Conservation (phyloP, 2,329 filamentous ascomycete genomes). For the Neospermospora avenae region DNA sequence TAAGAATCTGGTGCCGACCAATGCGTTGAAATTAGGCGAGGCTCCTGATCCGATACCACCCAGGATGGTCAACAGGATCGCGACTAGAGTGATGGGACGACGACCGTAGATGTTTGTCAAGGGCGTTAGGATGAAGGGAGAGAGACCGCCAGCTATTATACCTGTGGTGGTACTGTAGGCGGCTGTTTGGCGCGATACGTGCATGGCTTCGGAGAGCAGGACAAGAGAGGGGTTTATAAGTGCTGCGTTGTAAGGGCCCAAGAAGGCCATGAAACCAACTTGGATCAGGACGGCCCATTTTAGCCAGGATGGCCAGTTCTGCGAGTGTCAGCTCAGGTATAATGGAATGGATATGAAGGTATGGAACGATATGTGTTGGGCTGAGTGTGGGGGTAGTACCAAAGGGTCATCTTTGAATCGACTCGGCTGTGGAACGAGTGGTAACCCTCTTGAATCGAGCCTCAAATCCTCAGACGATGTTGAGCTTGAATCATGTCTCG, state of each 20-base stretch:
- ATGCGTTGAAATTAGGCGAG: slow-evolving; percentile 22
- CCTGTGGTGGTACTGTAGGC: slow-evolving; percentile 32
- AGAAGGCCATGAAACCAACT: slow-evolving; percentile 33
- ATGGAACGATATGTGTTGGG: not conserved
- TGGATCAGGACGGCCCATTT: slow-evolving; percentile 35
- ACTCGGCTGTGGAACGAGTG: slow-evolving; percentile 33
- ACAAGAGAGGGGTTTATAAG: slow-evolving; percentile 33
- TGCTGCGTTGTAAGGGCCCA: slow-evolving; percentile 32
- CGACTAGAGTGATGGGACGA: slow-evolving; percentile 31
- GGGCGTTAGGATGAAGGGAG: slow-evolving; percentile 32
- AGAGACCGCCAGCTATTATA: slow-evolving; percentile 31
- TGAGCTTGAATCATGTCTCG: slow-evolving; percentile 1
- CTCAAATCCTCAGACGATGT: slow-evolving; percentile 11
- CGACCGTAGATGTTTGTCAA: slow-evolving; percentile 32
- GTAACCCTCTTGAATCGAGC: slow-evolving; percentile 27
- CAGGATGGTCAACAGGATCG: slow-evolving; percentile 30
- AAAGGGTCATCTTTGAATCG: slow-evolving; percentile 33
- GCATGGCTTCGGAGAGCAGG: slow-evolving; percentile 26
- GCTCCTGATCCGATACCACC: slow-evolving; percentile 28
- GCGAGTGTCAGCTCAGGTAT: not conserved
- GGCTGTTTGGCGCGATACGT: slow-evolving; percentile 24
- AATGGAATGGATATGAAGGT: not conserved
- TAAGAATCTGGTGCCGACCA: slow-evolving; percentile 30
- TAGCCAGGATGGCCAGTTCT: slow-evolving; percentile 35
- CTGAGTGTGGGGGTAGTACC: slow-evolving; percentile 11